phyloP scores from a whole-genome alignment of 1,139 yeast species.

The Taphrina confusa region DNA sequence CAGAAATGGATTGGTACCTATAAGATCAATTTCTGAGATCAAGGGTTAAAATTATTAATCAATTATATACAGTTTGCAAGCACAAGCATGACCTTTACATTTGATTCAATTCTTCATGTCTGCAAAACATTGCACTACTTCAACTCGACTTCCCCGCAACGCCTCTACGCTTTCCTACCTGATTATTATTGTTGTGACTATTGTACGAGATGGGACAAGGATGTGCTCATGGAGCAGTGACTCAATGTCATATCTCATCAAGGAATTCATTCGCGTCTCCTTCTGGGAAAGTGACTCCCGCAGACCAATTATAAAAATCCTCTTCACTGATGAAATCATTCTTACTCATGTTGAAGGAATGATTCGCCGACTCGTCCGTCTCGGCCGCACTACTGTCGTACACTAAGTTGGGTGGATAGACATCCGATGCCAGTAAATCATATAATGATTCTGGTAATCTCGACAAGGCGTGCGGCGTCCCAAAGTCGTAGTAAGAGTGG shows the following conservation, averaged over 20 bases:
- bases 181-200: too few relatives aligned
- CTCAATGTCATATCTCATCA: constrained; percentile 1
- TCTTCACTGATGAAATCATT: constrained; percentile 19
- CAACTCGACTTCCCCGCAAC: too few relatives aligned
- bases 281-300: background rate
- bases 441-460: background rate
- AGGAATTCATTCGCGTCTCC: background rate
- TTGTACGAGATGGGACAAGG: too few relatives aligned
- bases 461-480: constrained; percentile 2
- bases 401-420: background rate
- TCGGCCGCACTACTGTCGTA: constrained; percentile 23
- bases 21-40: too few relatives aligned
- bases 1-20: too few relatives aligned
- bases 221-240: too few relatives aligned
- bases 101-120: too few relatives aligned
- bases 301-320: constrained; percentile 26
- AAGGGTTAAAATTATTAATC: too few relatives aligned
- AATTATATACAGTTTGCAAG: too few relatives aligned
- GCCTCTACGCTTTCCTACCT: too few relatives aligned
- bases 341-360: constrained; percentile 2
- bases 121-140: too few relatives aligned
- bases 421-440: background rate
- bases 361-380: constrained; percentile 7
- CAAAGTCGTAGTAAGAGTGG: background rate
- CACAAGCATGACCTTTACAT: too few relatives aligned